Base-by-base conservation (phyloP, 2,329 filamentous ascomycete genomes). In the Phialocephala subalpina region DNA sequence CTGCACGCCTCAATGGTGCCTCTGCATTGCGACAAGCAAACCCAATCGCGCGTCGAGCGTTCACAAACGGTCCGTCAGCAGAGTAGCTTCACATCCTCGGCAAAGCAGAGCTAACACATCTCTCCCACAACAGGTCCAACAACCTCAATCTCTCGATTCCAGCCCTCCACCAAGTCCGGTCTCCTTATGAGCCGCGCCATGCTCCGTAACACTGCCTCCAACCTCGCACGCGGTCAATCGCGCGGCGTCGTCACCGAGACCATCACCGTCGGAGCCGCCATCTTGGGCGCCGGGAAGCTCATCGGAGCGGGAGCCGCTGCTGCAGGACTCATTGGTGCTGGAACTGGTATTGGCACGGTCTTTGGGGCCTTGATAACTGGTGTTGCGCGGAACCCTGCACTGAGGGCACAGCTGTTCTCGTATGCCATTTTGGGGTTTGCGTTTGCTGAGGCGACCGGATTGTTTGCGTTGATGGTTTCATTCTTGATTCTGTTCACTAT, bases 381-480 rank as follows among this genome's bases (percentile, higher is more conserved):
- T 79, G 83, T 85, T 69, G 82, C 83, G 76, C 82, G 83, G 74
- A 86, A 86, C 83, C 84, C 84, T 68, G 82, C 81, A 72, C 80
- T 86, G 76, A 80, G 83, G 77, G 82, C 82, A 76, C 83, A 85
- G 78, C 81, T 85, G 77, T 85, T 88, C 84, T 83, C 83, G 72
- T 88, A 88, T 81, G 86, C 86, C 81, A 86, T 88, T 81, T 79
- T 88, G 76, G 86, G 86, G 79, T 88, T 88, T 81, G 86, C 86
- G 76, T 87, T 88, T 80, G 84, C 86, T 77, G 86, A 88, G 79
- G 86, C 86, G 77, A 87, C 86, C 74, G 86, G 86, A 78, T 81
- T 86, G 67, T 85, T 86, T 80, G 83, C 83, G 71, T 80, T 85
- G 75, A 83, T 82, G 81, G 81, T 82, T 38, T 73, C 73, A 25